Conservation (phyloP, 371 early-diverging fungal genomes). For the Syncephalastrum racemosum region DNA sequence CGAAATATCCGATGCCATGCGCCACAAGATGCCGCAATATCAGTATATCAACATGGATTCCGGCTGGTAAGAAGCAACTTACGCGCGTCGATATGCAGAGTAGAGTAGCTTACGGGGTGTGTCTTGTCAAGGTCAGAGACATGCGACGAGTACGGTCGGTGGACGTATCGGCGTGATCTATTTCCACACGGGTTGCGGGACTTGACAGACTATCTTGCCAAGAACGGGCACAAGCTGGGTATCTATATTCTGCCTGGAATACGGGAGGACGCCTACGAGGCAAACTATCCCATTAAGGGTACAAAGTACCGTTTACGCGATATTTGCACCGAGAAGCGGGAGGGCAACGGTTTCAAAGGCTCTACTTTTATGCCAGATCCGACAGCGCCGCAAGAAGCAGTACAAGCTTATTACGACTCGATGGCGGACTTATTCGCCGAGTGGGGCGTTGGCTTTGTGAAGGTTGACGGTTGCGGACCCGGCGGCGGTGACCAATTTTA, state of each 20-base stretch:
- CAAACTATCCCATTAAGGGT: constrained; percentile 16
- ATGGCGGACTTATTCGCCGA: constrained; percentile 32
- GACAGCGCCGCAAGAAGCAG: constrained; percentile 8
- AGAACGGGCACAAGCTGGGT: constrained; percentile 30
- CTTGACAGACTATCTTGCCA: constrained; percentile 19
- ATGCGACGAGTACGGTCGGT: constrained; percentile 32
- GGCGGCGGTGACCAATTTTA: constrained; percentile 27
- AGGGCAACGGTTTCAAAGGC: constrained; percentile 33
- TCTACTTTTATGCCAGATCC: constrained; percentile 29
- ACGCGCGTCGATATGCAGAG: not conserved
- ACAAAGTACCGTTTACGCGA: constrained; percentile 18
- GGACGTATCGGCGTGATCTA: constrained; percentile 28
- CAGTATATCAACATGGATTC: constrained; percentile 39
- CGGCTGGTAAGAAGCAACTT: constrained; percentile 20
- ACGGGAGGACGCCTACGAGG: constrained; percentile 25
- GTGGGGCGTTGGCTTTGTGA: constrained; percentile 31
- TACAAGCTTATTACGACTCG: constrained; percentile 30
- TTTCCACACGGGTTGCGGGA: constrained; percentile 28
- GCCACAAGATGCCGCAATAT: constrained; percentile 26
- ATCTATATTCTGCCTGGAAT: constrained; percentile 34
- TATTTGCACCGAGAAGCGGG: constrained; percentile 9
- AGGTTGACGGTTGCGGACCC: constrained; percentile 37
- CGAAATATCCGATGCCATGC: constrained; percentile 37
- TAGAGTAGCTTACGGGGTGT: not conserved
- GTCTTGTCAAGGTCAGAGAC: constrained; percentile 17